These are phyloP conservation scores for Trypanosoma melophagium DNA, from an alignment of 208 protist genomes.

Conservation along the genomic window DNA sequence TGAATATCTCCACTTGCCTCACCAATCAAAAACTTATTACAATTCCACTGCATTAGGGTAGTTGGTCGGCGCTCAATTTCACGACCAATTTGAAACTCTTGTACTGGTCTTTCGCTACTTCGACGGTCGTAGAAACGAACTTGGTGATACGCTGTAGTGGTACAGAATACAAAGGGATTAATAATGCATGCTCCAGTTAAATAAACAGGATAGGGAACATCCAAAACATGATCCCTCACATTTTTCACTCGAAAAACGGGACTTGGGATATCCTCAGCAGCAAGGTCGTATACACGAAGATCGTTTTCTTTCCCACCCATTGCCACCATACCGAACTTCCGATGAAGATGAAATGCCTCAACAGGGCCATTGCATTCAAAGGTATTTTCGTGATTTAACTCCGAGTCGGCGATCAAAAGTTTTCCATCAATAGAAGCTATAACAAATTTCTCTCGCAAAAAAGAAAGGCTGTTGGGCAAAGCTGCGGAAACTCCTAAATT, in stretches of 20 bases:
- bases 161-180: conserved; percentile 79
- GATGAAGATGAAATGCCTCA: conserved; percentile 74
- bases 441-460: conserved; percentile 57
- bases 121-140: conserved; percentile 84
- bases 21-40: conserved; percentile 85
- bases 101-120: conserved; percentile 67
- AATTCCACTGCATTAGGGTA: conserved; percentile 80
- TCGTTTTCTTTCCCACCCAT: conserved; percentile 77
- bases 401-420: conserved; percentile 36
- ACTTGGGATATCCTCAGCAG: conserved; percentile 31
- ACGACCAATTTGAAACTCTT: conserved; percentile 79
- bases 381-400: conserved; percentile 23
- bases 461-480: conserved; percentile 58
- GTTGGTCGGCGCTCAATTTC: conserved; percentile 81
- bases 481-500: conserved; percentile 44
- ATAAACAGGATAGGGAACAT: conserved; percentile 73
- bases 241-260: conserved; percentile 69
- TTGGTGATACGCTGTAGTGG: conserved; percentile 76
- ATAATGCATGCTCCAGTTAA: conserved; percentile 71
- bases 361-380: conserved; percentile 55
- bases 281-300: conserved; percentile 68
- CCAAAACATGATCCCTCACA: conserved; percentile 72
- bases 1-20: conserved; percentile 84
- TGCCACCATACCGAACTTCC: conserved; percentile 73
- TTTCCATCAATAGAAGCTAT: conserved; percentile 51